Conservation (phyloP, 2,329 filamentous ascomycete genomes). For the Cytospora mali region DNA sequence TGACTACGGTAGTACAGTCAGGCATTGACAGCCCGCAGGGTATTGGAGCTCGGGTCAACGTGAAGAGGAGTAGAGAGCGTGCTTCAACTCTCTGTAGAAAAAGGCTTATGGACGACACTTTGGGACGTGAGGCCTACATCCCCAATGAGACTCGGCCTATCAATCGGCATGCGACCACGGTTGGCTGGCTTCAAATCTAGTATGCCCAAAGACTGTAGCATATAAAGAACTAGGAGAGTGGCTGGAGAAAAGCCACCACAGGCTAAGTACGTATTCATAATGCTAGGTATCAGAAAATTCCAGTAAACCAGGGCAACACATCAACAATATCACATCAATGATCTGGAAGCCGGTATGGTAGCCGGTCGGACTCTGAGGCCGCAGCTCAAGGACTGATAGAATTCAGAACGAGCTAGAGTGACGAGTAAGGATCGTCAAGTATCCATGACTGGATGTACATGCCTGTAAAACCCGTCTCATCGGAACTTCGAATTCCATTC, state of each 20-base stretch:
- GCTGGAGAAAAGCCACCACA: neutral
- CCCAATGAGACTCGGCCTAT: neutral
- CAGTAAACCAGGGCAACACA: neutral
- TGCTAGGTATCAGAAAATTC: neutral
- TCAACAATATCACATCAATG: constrained; percentile 17
- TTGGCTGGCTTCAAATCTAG: neutral
- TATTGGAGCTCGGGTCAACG: neutral
- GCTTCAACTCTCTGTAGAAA: neutral
- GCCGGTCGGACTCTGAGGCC: constrained; percentile 77
- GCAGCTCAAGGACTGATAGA: constrained; percentile 62
- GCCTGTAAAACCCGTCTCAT: constrained; percentile 36
- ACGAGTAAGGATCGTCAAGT: constrained; percentile 49
- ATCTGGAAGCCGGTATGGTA: constrained; percentile 61
- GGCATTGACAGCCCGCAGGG: neutral
- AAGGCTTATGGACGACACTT: neutral
- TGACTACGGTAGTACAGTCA: neutral
- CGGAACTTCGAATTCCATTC: constrained; percentile 32
- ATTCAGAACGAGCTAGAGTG: constrained; percentile 56
- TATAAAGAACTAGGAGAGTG: neutral
- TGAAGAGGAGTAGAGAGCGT: neutral
- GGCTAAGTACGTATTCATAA: neutral
- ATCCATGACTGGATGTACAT: constrained; percentile 44
- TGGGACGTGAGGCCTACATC: neutral
- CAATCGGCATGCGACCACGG: neutral
- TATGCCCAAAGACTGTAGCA: neutral